These are phyloP conservation scores for Eucalyptus cloeziana DNA, from an alignment of 345 rosid genomes.

Conservation along the genomic window DNA sequence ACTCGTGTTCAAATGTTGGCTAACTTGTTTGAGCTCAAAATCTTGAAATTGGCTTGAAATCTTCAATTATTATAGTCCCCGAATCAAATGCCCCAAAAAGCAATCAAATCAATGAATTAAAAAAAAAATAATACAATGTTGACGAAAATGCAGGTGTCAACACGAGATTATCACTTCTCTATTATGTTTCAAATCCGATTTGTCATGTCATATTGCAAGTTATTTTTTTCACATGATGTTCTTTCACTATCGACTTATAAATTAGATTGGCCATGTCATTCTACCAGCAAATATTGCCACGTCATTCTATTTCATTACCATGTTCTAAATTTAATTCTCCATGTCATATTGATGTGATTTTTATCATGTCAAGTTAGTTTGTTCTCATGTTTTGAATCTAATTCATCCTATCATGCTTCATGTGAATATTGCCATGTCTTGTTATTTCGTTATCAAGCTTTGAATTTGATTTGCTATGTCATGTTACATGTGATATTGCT, in stretches of 20 bases:
- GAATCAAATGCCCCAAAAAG: background rate
- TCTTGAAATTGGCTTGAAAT: background rate
- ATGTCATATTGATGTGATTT: background rate
- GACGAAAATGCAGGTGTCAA: accelerated
- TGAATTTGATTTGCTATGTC: background rate
- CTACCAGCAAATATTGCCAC: background rate
- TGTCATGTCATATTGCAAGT: background rate
- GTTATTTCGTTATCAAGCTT: background rate
- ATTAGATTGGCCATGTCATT: background rate
- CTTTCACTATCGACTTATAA: background rate
- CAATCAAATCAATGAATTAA: background rate
- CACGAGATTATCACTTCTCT: background rate
- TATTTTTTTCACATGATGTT: background rate
- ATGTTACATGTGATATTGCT: background rate
- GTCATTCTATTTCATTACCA: background rate
- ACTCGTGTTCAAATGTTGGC: too few species aligned
- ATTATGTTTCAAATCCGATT: background rate
- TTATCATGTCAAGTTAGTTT: background rate
- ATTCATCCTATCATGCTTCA: background rate
- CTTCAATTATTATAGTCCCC: background rate
- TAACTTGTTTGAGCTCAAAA: too few species aligned
- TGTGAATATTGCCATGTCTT: background rate
- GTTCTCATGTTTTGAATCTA: background rate
- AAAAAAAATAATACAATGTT: too few species aligned
- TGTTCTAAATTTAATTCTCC: background rate